Base-by-base conservation (phyloP, 2,329 filamentous ascomycete genomes). In the Paramyrothecium sp. region DNA sequence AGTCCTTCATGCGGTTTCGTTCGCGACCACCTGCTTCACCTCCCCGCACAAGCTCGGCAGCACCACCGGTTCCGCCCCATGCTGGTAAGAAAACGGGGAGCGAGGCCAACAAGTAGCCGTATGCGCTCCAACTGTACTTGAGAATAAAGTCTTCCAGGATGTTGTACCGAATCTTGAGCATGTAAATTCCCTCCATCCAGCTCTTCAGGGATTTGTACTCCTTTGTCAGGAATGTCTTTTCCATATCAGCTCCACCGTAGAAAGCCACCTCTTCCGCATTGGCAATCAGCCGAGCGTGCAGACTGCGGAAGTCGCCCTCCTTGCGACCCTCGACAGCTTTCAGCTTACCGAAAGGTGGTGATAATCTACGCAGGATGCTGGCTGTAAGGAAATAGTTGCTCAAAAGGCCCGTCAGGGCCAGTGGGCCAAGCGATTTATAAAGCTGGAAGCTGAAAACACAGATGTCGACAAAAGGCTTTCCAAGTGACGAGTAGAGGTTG, bases 161-260 rank as follows among this genome's bases (percentile, higher is more conserved):
- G 71, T 98, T 99, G 78, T 99, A 99, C 17, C 92, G 89, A 63
- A 99, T 97, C 75, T 97, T 97, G 63, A 98, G 87, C 73, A 92
- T 93, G 75, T 99, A 99, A 62, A 99, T 97, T 49, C 91, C 89
- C 72, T 99, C 95, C 94, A 99, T 98, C 91, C 93, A 97, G 61
- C 86, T 89, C 73, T 95, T 95, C 26, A 99, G 81, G 51, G 94
- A 95, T 71, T 89, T 91, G 79, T 97, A 99, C 65, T 96, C 93
- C 68, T 87, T 89, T 67, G 96, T 92, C 11, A 99, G 80, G 71
- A 97, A 96, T 2, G 90, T 87, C 75, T 95, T 95, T 73, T 99
- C 95, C 78, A 96, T 97, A 53, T 95, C 91, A 8, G 94, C 92
- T 38, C 95, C 95, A 23, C 93, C 93, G 67, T 99, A 99, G 73